phyloP scores from a whole-genome alignment of 345 rosid genomes.

The Citrus trifoliata region DNA sequence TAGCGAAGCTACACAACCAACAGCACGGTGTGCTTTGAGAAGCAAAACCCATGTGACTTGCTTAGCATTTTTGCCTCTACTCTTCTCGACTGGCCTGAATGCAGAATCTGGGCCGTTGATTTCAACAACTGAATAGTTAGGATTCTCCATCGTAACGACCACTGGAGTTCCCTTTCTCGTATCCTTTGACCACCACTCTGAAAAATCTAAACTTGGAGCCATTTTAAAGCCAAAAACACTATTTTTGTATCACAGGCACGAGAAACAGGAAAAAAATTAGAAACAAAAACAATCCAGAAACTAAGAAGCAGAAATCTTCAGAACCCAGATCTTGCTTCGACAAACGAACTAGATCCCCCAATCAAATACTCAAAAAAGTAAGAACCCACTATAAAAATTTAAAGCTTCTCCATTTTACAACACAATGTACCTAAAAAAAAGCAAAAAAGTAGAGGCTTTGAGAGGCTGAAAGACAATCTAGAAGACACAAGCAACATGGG shows the following conservation, averaged over 20 bases:
- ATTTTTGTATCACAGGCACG: neutral
- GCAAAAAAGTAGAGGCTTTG: conserved; percentile 16
- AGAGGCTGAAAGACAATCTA: conserved; percentile 11
- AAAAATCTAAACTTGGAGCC: conserved; percentile 72
- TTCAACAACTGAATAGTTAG: conserved; percentile 79
- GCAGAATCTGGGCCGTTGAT: conserved; percentile 86
- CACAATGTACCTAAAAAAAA: conserved; percentile 31
- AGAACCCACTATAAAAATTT: conserved; percentile 35
- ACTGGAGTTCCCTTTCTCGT: conserved; percentile 74
- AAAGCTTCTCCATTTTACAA: conserved; percentile 27
- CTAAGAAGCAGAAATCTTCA: conserved; percentile 18
- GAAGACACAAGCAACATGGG: conserved; percentile 26
- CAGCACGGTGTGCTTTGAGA: conserved; percentile 86
- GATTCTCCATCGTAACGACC: conserved; percentile 85
- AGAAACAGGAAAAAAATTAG: neutral
- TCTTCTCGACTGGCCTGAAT: conserved; percentile 75
- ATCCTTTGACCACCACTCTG: conserved; percentile 66
- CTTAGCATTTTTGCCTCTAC: conserved; percentile 81
- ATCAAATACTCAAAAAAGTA: conserved; percentile 5
- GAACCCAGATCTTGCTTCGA: conserved; percentile 46
- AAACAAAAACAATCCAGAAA: conserved; percentile 4
- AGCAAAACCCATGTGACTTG: conserved; percentile 93
- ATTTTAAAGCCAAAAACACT: conserved; percentile 22
- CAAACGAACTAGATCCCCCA: conserved; percentile 33
- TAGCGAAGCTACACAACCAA: conserved; percentile 78